A percentile compares a stretch with the other conserved stretches of the same genome.
Conservation (phyloP, 2,329 filamentous ascomycete species). For the Epichloe typhina region DNA sequence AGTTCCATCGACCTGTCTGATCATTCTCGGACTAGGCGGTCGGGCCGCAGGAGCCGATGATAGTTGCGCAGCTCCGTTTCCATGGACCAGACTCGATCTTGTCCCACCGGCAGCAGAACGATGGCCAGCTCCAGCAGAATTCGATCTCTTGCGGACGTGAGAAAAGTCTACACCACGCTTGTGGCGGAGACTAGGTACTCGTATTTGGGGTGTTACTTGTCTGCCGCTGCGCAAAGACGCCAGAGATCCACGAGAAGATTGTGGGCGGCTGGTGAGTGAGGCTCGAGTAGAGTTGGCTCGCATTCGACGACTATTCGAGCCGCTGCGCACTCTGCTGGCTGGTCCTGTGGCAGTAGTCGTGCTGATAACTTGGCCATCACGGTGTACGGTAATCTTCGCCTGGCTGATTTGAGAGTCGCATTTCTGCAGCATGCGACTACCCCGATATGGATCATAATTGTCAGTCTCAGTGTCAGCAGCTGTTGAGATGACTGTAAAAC, state of each 20-base stretch:
- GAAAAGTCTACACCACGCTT: slow-evolving; percentile 45
- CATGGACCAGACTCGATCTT: slow-evolving; percentile 7
- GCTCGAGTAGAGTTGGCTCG: slow-evolving; percentile 17
- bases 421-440: slow-evolving; percentile 39
- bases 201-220: slow-evolving; percentile 28
- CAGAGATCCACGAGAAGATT: slow-evolving; percentile 29
- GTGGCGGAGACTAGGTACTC: slow-evolving; percentile 29
- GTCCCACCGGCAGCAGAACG: slow-evolving; percentile 5
- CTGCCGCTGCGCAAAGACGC: slow-evolving; percentile 36
- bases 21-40: slow-evolving; percentile 18
- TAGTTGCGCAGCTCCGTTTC: slow-evolving; percentile 10
- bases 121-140: slow-evolving; percentile 14
- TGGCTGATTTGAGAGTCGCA: slow-evolving; percentile 40
- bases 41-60: slow-evolving; percentile 10
- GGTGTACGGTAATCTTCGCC: slow-evolving; percentile 57
- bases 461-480: slow-evolving; percentile 37
- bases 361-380: slow-evolving; percentile 25
- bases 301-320: slow-evolving; percentile 20
- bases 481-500: slow-evolving; percentile 54
- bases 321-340: slow-evolving; percentile 21
- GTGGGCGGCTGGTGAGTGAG: slow-evolving; percentile 17
- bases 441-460: slow-evolving; percentile 77
- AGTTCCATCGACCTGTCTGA: slow-evolving; percentile 12
- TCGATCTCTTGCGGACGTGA: slow-evolving; percentile 28
- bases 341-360: slow-evolving; percentile 13